phyloP scores from a whole-genome alignment of 2,329 filamentous ascomycete genomes.

The Erysiphe neolycopersici region DNA sequence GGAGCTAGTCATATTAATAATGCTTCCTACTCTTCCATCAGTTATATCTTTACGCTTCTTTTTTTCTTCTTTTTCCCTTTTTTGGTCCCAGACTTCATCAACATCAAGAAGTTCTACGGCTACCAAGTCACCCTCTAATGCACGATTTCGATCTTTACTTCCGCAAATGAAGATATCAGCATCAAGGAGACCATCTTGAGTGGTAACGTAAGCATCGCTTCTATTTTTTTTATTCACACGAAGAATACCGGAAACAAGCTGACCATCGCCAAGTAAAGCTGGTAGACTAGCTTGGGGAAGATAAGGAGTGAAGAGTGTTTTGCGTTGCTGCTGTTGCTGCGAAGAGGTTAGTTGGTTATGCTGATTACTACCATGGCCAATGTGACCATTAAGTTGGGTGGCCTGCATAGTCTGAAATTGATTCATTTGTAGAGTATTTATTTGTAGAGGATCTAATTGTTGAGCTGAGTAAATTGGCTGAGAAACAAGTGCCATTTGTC shows the following conservation, averaged over 20 bases:
- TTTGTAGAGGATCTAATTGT: constrained; percentile 63
- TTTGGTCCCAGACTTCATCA: constrained; percentile 95
- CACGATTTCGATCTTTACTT: constrained; percentile 94
- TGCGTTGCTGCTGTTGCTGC: constrained; percentile 73
- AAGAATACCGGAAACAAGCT: constrained; percentile 85
- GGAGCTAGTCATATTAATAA: constrained; percentile 37
- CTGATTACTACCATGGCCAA: constrained; percentile 41
- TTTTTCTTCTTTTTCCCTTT: constrained; percentile 98
- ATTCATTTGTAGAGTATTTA: constrained; percentile 68
- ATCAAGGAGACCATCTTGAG: constrained; percentile 62
- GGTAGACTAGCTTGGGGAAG: constrained; percentile 83
- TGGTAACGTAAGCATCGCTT: constrained; percentile 93
- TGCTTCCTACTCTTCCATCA: constrained; percentile 57
- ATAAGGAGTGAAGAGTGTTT: constrained; percentile 96
- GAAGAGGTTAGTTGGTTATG: constrained; percentile 39
- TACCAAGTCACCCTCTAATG: constrained; percentile 83
- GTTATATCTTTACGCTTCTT: constrained; percentile 99
- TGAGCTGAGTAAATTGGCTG: constrained; percentile 56
- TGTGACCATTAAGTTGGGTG: constrained; percentile 55
- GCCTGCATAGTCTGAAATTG: constrained; percentile 85
- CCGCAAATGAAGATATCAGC: constrained; percentile 99
- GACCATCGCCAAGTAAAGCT: constrained; percentile 68
- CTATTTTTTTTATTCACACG: constrained; percentile 99
- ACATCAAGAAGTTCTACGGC: constrained; percentile 91
- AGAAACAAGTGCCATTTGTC: constrained; percentile 61